Evolutionary conservation across 768 basidiomycete species (phyloP), one percentile per base, ranked within the genome.

Genomic region (Tulasnella sp.): DNA sequence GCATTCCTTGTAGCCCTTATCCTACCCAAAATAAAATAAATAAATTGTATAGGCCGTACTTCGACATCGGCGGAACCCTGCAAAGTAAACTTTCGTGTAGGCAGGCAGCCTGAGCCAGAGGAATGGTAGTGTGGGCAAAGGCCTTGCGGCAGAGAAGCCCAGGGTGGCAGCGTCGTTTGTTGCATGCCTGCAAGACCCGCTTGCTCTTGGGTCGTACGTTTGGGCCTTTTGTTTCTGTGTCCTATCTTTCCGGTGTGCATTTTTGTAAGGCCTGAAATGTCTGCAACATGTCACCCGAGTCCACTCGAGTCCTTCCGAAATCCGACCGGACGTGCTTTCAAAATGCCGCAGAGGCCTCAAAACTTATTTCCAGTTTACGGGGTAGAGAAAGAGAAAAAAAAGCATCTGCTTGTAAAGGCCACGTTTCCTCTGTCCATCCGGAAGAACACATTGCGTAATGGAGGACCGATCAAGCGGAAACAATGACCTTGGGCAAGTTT

Each of bases 141-240:
- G 61, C 61, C 61, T 67, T 67, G 61, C 61, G 61, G 61, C 61
- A 67, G 61, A 67, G 61, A 67, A 67, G 61, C 61, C 61, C 61
- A 67, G 61, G 61, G 61, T 67, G 61, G 61, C 61, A 67, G 26
- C 15, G 61, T 67, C 26, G 61, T 67, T 32, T 26, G 5, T 29
- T 32, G 61, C 61, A 67, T 67, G 61, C 61, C 61, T 9, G 16
- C 23, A 29, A 57, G 15, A 57, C 55, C 26, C 51, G 13, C 55
- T 20, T 11, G 11, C 13, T 46, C 11, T 57, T 57, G 23, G 20
- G 55, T 57, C 23, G n/a, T n/a, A 9, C 3, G 3, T 57, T 57
- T 23, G 10, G 5, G 23, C 55, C n/a, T 7, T 55, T 55, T n/a
- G n/a, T n/a, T n/a, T n/a, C n/a, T n/a, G n/a, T n/a, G n/a, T n/a